Base-by-base conservation (phyloP, 2,329 filamentous ascomycete genomes). In the Magnaporthiopsis incrustans region DNA sequence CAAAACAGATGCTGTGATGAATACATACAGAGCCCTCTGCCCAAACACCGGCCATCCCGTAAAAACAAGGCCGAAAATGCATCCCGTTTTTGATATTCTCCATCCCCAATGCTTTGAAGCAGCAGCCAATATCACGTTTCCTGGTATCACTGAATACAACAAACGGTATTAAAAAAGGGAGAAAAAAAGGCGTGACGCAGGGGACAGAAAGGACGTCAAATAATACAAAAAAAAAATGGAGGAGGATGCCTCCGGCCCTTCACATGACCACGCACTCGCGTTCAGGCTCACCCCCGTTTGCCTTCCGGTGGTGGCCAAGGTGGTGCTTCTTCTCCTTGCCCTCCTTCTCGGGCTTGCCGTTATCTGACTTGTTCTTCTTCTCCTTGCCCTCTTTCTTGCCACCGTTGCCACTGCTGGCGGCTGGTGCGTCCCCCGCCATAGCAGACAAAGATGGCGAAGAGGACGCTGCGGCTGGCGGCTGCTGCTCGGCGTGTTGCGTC, bases 201-300 rank as follows among this genome's bases (percentile, higher is more conserved):
- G 44, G 22, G n/a, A n/a, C 18, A 53, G 22, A n/a, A 53, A 53
- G 10, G 44, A 53, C 7, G 8, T 5, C 44, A 11, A 53, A 53
- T 22, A 53, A 53, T 6, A 25, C 44, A 25, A 11, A 53, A 38
- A 7, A 30, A 30, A 50, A 22, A 50, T 6, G 15, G 1, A 50
- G 38, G 18, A 18, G 38, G 22, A 22, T 53, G 1, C 44, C n/a
- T 11, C 14, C 14, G 27, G 12, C 44, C 38, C 32, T 65, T 67
- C 67, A 75, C 70, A 74, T 73, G n/a, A 75, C 67, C 7, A 67
- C 61, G 62, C 73, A 74, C 65, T 73, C 73, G 60, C 73, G 68
- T 63, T 74, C 73, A 1, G 73, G 72, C 35, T 73, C 64, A 2
- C 69, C 70, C 11, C 30, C 63, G 62, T 66, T 66, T 68, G 57